Base-by-base conservation (phyloP, 2,329 filamentous ascomycete species). In the Ophiostoma ulmi region DNA sequence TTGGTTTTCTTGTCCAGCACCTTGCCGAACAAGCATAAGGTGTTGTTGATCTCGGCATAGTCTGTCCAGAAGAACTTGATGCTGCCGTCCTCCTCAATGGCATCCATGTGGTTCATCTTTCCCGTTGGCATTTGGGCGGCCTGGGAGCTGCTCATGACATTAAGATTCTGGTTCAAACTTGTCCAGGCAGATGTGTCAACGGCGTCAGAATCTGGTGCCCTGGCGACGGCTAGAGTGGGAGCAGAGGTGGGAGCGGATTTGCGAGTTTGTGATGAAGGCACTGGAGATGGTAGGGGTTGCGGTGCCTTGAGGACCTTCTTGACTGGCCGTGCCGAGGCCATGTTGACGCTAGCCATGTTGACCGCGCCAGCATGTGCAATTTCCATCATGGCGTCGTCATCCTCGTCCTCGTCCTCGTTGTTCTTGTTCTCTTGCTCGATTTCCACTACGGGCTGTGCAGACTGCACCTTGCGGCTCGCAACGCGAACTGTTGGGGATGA, bases 11-110 rank as follows among this genome's bases (percentile, higher is more conserved):
- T 97, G 81, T 97, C 93, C 76, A 93, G 88, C 35, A 97, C 94
- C 78, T 99, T 99, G 74, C 95, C 95, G 77, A 99, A 98, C 13
- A 99, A 85, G 78, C 93, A 98, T 11, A 99, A 83, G 75, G 90
- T 95, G 72, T 94, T 94, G 76, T 94, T 93, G 78, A 97, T 84
- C 78, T 99, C 95, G 0, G 91, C 93, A 77, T 97, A 99, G 80
- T 99, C 95, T 8, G 92, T 91, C 95, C 95, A 99, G 82, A 97
- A 99, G 83, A 99, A 93, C 75, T 90, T 90, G 39, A 99, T 84
- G 75, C 91, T 96, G 48, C 94, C 95, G 77, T 99, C 94, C 73
- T 92, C 89, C 78, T 98, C 94, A n/a, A 97, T 81, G n/a, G 92
- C 93, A 79, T 97, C 91, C 73, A 91, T 87, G 71, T 92, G 86